phyloP scores from a whole-genome alignment of 2,329 filamentous ascomycete species.

The Trichoderma sp. region DNA sequence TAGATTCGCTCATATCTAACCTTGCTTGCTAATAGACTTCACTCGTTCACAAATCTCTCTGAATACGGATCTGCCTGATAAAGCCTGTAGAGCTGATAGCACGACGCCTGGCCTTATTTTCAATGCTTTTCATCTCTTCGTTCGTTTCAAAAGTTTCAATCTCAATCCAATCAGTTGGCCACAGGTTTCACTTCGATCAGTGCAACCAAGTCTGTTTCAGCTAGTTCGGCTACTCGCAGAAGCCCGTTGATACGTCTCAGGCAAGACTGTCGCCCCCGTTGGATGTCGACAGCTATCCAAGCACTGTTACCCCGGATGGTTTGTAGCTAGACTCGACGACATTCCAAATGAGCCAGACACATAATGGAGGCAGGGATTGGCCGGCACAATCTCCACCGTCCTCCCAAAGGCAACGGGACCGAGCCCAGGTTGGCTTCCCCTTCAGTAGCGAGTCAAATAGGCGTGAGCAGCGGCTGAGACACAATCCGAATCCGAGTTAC shows the following conservation, averaged over 20 bases:
- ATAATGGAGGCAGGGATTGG: constrained; percentile 61
- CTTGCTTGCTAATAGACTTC: neutral
- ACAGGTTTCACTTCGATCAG: constrained; percentile 12
- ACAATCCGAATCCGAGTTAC: constrained; percentile 33
- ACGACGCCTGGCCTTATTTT: neutral
- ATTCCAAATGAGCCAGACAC: constrained; percentile 57
- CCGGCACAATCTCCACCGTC: constrained; percentile 51
- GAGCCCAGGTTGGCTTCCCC: constrained; percentile 48
- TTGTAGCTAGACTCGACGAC: neutral
- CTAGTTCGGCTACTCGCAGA: constrained; percentile 5
- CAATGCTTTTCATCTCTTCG: constrained; percentile 8
- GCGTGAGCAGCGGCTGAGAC: constrained; percentile 31
- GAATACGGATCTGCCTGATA: neutral
- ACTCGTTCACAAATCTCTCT: neutral
- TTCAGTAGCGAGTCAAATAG: constrained; percentile 27
- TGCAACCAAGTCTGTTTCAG: constrained; percentile 25
- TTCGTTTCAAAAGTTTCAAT: constrained; percentile 13
- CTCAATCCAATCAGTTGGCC: neutral
- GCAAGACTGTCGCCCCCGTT: neutral
- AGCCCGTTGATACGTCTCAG: constrained; percentile 3
- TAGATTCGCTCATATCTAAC: neutral
- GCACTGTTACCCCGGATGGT: neutral
- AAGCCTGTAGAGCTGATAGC: neutral
- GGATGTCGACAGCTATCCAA: neutral
- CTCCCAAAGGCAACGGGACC: constrained; percentile 59